Base-by-base conservation (phyloP, 129 eudicot genomes). In the Flaveria bidentis region DNA sequence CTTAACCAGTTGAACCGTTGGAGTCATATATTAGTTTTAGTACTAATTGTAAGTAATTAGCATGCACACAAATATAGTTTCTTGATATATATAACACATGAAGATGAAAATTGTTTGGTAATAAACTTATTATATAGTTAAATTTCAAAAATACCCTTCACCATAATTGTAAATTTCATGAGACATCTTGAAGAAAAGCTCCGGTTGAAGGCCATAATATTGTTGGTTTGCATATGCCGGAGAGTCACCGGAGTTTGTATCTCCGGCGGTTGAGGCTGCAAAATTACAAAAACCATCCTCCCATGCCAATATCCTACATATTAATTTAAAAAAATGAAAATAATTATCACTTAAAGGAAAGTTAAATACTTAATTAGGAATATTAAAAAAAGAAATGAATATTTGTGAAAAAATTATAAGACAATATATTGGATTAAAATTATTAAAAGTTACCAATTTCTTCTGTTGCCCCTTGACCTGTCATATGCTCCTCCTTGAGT, bases 221-320 rank as follows among this genome's bases (percentile, higher is more conserved):
- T 77, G 90, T 56, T 83, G 94, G 67, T 78, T 80, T 9, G 81
- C 83, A 61, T 88, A 82, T 8, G 85, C 75, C 83, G 71, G 78
- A 25, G 80, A 77, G 55, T 86, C 96, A 9, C 86, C 86, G 20
- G 79, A 42, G 65, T 64, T 84, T 9, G 88, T 87, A 82, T 89
- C 99, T 45, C 69, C 94, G 39, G 84, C 69, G 4, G 97, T 69
- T 20, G 99, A 89, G 6, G 97, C 99, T 5, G 90, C 94, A 80
- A 95, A 95, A 47, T 95, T 91, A 79, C 99, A 95, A 41, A 95
- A 95, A n/a, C 99, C 99, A 85, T 95, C 99, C 84, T 95, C 99
- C 99, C 99, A 95, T 15, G 88, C 99, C 83, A 95, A 80, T 89
- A 95, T 95, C 99, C 99, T 95, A 20, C 22, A 20, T 20, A 71